These are phyloP conservation scores for Coriolopsis trogii DNA, from an alignment of 1,284 basidiomycete species.

Conservation along the genomic window DNA sequence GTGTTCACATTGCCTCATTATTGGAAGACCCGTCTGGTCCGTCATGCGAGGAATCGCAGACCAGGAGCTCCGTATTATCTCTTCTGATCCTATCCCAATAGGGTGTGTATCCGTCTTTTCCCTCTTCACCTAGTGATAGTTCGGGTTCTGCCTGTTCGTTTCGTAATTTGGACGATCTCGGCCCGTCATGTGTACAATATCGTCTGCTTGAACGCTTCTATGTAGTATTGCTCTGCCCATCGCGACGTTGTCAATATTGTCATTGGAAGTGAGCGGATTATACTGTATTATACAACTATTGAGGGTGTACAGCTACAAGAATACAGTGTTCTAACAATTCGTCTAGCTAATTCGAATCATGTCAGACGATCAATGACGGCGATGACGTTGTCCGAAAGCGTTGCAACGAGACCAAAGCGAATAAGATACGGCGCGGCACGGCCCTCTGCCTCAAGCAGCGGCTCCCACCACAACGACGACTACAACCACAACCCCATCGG, in stretches of 20 bases:
- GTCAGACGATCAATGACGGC: background rate
- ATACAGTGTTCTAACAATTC: conserved; percentile 25
- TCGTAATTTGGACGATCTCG: background rate
- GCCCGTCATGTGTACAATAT: too few relatives aligned
- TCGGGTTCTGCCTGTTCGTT: background rate
- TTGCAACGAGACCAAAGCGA: conserved; percentile 23
- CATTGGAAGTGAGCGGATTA: conserved; percentile 16
- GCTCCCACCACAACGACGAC: background rate
- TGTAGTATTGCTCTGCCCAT: too few relatives aligned
- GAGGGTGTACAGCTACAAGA: conserved; percentile 25
- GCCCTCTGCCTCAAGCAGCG: background rate
- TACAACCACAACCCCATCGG: background rate
- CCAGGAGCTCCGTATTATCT: conserved; percentile 25
- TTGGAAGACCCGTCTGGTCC: conserved; percentile 16
- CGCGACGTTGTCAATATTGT: too few relatives aligned
- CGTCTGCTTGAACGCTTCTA: too few relatives aligned
- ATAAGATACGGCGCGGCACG: conserved; percentile 20
- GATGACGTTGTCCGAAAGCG: conserved; percentile 20
- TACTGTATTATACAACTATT: conserved; percentile 27
- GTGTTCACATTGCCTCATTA: conserved; percentile 29
- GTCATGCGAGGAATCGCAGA: conserved; percentile 12
- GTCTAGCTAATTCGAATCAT: conserved; percentile 17
- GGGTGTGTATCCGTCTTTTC: background rate
- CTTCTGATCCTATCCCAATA: conserved; percentile 11
- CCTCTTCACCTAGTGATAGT: background rate